Evolutionary conservation across 2,329 filamentous ascomycete genomes (phyloP).

Genomic region (Drechslerella coelobrocha): DNA sequence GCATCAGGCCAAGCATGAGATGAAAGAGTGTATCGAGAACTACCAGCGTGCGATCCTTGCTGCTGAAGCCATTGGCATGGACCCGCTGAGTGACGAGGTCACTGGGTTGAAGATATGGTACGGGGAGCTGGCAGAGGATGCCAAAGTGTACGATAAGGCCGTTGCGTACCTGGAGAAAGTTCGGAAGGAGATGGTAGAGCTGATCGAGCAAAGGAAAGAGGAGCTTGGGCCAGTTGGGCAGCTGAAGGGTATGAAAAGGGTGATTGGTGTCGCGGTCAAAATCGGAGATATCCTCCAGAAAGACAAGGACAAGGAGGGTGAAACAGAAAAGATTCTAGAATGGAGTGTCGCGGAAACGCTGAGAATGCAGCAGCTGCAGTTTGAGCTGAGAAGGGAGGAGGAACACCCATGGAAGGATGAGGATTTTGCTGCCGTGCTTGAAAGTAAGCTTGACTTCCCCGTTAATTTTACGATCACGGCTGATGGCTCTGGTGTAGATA

Average conservation of each 20-base stretch:
- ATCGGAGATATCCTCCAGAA: conserved; percentile 76
- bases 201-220: conserved; percentile 60
- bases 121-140: conserved; percentile 78
- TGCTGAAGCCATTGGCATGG: conserved; percentile 76
- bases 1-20: conserved; percentile 78
- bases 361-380: conserved; percentile 64
- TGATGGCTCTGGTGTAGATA: conserved; percentile 63
- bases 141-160: conserved; percentile 72
- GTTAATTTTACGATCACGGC: conserved; percentile 57
- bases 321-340: conserved; percentile 75
- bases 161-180: conserved; percentile 81
- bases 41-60: conserved; percentile 80
- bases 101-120: conserved; percentile 86
- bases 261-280: conserved; percentile 79
- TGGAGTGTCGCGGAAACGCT: conserved; percentile 83
- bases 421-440: conserved; percentile 75
- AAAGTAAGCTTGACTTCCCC: conserved; percentile 63
- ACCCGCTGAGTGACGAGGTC: conserved; percentile 89
- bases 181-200: conserved; percentile 69
- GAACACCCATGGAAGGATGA: conserved; percentile 66
- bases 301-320: conserved; percentile 58
- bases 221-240: conserved; percentile 61
- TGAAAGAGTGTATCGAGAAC: conserved; percentile 78
- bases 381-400: conserved; percentile 22
- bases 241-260: conserved; percentile 73